Percentiles rank a stretch among this genome's conserved stretches.
These are phyloP conservation scores for Sporothrix dimorphospora DNA, from an alignment of 2,329 filamentous ascomycete species.

Conservation along the genomic window DNA sequence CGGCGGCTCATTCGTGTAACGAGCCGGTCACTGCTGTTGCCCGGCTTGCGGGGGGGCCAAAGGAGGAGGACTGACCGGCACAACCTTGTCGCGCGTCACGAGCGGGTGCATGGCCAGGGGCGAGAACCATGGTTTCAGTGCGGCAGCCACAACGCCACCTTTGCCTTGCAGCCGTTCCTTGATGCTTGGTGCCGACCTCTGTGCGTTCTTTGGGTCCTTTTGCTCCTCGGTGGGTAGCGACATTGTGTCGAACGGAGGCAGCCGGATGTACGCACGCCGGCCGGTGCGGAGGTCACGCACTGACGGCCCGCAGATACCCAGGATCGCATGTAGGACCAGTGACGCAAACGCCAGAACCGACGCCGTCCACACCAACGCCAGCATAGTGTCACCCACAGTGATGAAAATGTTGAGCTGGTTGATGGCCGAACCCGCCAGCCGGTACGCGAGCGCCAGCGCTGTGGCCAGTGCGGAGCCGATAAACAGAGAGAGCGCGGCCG, in stretches of 20 bases:
- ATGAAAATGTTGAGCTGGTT: conserved; percentile 76
- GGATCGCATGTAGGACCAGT: conserved; percentile 72
- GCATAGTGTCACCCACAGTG: conserved; percentile 71
- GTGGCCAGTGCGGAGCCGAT: conserved; percentile 77
- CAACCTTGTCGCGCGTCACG: not conserved
- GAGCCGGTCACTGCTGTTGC: not conserved
- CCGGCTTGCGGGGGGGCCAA: not conserved
- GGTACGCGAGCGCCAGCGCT: conserved; percentile 81
- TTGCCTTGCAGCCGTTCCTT: not conserved
- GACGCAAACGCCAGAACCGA: conserved; percentile 67
- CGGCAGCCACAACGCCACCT: not conserved
- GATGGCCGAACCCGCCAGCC: conserved; percentile 72
- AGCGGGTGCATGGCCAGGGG: not conserved
- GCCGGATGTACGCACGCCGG: conserved; percentile 36
- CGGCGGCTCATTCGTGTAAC: not conserved
- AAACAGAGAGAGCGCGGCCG: conserved; percentile 66
- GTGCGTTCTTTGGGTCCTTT: not conserved
- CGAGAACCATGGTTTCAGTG: conserved; percentile 10
- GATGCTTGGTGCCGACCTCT: not conserved
- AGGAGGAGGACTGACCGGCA: not conserved
- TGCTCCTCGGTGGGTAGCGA: not conserved
- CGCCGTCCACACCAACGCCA: conserved; percentile 89
- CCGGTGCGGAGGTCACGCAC: conserved; percentile 54
- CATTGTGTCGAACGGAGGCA: conserved; percentile 31
- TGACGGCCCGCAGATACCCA: conserved; percentile 73